Conservation (phyloP, 805 yeast genomes). For the Torulaspora delbrueckii region DNA sequence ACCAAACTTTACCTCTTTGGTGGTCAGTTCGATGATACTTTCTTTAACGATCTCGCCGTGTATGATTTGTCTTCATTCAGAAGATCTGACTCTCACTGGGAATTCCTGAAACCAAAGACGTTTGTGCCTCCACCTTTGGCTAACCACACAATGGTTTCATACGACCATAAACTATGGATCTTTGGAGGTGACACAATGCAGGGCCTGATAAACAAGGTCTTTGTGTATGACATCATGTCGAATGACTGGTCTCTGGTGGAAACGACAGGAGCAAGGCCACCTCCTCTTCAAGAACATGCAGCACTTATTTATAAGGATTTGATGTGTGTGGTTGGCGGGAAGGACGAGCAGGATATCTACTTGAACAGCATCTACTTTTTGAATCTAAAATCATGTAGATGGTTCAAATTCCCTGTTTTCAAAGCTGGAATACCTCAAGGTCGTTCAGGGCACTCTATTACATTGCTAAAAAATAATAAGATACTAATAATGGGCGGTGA, state of each 20-base stretch:
- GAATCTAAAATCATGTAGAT: constrained; percentile 62
- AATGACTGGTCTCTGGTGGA: constrained; percentile 67
- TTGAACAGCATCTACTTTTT: constrained; percentile 66
- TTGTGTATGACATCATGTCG: constrained; percentile 67
- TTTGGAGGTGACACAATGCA: constrained; percentile 89
- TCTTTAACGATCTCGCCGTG: constrained; percentile 75
- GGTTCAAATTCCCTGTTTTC: constrained; percentile 57
- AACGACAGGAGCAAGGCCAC: constrained; percentile 56
- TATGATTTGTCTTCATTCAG: constrained; percentile 86
- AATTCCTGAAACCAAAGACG: constrained; percentile 52
- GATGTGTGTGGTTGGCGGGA: constrained; percentile 87
- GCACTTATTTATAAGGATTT: constrained; percentile 72
- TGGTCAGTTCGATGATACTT: constrained; percentile 83
- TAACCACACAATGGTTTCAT: constrained; percentile 83
- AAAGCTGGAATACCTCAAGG: constrained; percentile 60
- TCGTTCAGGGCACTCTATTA: constrained; percentile 86
- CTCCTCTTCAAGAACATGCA: constrained; percentile 89
- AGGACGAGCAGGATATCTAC: constrained; percentile 65
- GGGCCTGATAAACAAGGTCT: constrained; percentile 66
- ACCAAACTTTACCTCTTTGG: constrained; percentile 78
- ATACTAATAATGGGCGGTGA: constrained; percentile 91
- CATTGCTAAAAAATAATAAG: constrained; percentile 62
- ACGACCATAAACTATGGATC: constrained; percentile 70
- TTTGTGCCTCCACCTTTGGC: constrained; percentile 68
- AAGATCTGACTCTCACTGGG: constrained; percentile 82